Base-by-base conservation (phyloP, 441 rosid species). In the Caryocar brasiliense region DNA sequence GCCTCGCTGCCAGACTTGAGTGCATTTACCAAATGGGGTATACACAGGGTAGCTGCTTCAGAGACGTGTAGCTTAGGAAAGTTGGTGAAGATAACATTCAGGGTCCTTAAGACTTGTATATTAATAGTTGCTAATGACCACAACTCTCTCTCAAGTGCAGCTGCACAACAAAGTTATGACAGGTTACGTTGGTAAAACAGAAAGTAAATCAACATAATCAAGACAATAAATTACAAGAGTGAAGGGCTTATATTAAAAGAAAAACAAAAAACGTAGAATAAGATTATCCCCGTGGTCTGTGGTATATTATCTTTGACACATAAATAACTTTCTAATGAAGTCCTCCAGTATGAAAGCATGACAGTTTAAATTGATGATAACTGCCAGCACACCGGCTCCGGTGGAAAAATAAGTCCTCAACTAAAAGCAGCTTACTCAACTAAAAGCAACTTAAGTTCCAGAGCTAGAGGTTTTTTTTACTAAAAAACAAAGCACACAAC, bases 141-240 rank as follows among this genome's bases (percentile, higher is more conserved):
- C 51, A 85, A 45, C 66, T 91, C 96, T 70, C 95, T 82, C 71
- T 91, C 98, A 21, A 86, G 74, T 35, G 96, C 88, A 72, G 78
- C 96, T 91, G 88, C 73, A 56, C 23, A 56, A 59, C 34, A 50
- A 38, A 43, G 23, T 47, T 28, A 54, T 13, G 20, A 35, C 40
- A 49, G 18, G 38, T 33, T 27, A 41, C 46, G 50, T 1, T 7
- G 38, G 22, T 39, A 38, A 8, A 40, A 38, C 10, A 22, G 25
- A 17, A 30, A 26, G 13, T 20, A 7, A 23, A 12, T 26, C 9
- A 12, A 18, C 12, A 35, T 8, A 11, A 34, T 37, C 19, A 49
- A 17, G 30, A 58, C 47, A 11, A 11, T 18, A 49, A 7, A 39
- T 28, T 19, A 51, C 42, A 13, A n/a, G 40, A 22, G 36, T 40